Evolutionary conservation across 106 monocot genomes (phyloP).

Genomic region (Hemerocallis citrina): DNA sequence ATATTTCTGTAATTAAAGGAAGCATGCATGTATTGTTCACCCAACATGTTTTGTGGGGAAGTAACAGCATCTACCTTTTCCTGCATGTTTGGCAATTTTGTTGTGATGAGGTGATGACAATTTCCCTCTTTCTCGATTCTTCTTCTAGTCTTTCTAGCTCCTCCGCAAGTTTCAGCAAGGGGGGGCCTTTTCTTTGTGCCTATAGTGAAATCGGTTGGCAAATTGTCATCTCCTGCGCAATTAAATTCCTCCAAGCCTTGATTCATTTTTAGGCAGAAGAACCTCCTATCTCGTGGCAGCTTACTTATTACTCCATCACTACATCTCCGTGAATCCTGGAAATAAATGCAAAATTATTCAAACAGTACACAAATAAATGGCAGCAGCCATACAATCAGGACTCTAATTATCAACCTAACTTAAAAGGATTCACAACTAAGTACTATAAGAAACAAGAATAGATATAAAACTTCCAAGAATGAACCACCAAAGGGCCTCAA

Average conservation of each 20-base stretch:
- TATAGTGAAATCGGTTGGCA: neutral
- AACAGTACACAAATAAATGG: neutral
- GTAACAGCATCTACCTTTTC: slow-evolving; percentile 45
- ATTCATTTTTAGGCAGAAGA: neutral
- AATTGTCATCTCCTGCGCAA: neutral
- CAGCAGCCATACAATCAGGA: too few species aligned
- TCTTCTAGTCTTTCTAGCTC: slow-evolving; percentile 15
- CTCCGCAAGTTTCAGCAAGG: neutral
- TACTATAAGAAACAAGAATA: too few species aligned
- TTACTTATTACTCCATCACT: neutral
- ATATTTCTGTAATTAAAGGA: slow-evolving; percentile 31
- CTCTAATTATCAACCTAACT: too few species aligned
- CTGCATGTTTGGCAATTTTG: neutral
- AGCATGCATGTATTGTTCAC: slow-evolving; percentile 35
- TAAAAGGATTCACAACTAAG: too few species aligned
- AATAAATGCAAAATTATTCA: neutral
- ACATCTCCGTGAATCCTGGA: neutral
- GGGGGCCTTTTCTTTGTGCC: slow-evolving; percentile 20
- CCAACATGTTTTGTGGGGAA: slow-evolving; percentile 34
- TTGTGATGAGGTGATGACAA: neutral
- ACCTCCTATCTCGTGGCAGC: neutral
- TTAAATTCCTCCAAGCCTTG: neutral
- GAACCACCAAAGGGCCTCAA: too few species aligned
- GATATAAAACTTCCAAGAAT: too few species aligned
- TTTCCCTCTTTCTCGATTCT: slow-evolving; percentile 9